Evolutionary conservation across 2,329 filamentous ascomycete genomes (phyloP).

Genomic region (Fusarium camptoceras): DNA sequence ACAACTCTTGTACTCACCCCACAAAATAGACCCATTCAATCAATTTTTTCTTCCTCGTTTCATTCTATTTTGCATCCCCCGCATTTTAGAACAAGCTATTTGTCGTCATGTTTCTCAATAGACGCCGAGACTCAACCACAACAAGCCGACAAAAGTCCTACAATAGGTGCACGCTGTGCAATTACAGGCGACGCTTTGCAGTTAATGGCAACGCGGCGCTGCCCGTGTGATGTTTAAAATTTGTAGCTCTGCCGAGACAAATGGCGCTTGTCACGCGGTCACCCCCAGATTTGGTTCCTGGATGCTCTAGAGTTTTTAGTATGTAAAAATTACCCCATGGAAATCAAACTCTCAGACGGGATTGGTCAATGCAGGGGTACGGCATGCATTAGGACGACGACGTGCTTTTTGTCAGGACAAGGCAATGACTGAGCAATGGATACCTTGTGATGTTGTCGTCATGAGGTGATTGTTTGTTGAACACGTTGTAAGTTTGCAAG

Average conservation of each 20-base stretch:
- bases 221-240: slow-evolving; percentile 40
- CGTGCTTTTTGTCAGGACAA: slow-evolving; percentile 11
- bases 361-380: slow-evolving; percentile 31
- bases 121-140: not conserved
- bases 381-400: slow-evolving; percentile 27
- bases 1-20: slow-evolving; percentile 39
- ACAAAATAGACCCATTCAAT: slow-evolving; percentile 37
- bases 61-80: slow-evolving; percentile 22
- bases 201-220: slow-evolving; percentile 42
- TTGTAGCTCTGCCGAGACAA: slow-evolving; percentile 12
- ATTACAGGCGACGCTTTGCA: slow-evolving; percentile 40
- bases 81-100: slow-evolving; percentile 35
- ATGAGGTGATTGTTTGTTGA: slow-evolving; percentile 13
- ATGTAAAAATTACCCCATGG: slow-evolving; percentile 49
- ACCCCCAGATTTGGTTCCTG: slow-evolving; percentile 43
- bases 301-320: slow-evolving; percentile 44
- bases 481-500: slow-evolving; percentile 2
- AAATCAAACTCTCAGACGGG: slow-evolving; percentile 20
- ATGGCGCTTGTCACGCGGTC: slow-evolving; percentile 45
- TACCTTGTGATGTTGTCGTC: slow-evolving; percentile 37
- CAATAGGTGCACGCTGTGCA: slow-evolving; percentile 14
- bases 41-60: not conserved
- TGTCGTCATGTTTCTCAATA: slow-evolving; percentile 34
- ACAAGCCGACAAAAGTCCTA: not conserved
- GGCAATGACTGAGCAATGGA: slow-evolving; percentile 15